Evolutionary conservation across 108 stramenopile genomes (phyloP), one percentile per base, ranked within the genome.

Genomic region (Nitzschia inconspicua): DNA sequence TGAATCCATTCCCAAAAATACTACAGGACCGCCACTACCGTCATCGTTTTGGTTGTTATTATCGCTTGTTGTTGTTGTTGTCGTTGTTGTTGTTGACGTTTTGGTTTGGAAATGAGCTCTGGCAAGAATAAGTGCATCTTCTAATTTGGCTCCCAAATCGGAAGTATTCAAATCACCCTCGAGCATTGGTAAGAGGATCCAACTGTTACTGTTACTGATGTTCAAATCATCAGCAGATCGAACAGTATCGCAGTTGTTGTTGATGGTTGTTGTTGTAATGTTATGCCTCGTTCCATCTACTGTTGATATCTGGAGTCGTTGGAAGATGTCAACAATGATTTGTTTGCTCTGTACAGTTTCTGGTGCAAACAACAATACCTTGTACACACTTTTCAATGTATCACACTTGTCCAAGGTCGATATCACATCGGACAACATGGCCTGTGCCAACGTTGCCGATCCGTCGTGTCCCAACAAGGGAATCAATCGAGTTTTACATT

Each of bases 1-100:
- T 9, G 91, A 65, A 74, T 93, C 91, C 91, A 93, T 93, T 23
- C 91, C 91, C 41, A 93, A 68, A 72, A 93, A 89, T 19, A 86
- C 49, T 19, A 93, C 82, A 16, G 73, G 39, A 10, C 72, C 71
- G 22, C 40, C 44, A 5, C 51, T 24, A 18, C 8, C 27, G n/a
- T 51, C 4, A 23, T 47, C 26, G 27, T 14, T 27, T 48, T 48
- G 10, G 4, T 48, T 16, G 47, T 34, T 35, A 13, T 26, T 47
- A n/a, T n/a, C n/a, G 6, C 53, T 36, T 28, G 18, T 43, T 40
- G 41, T 9, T 25, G 30, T 40, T 18, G 63, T 29, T 25, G 11
- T 54, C 31, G 48, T 22, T 8, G 10, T 24, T 18, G 44, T 46
- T 0, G 1, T 43, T 51, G 14, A 31, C 20, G 7, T 28, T 0